A percentile compares a stretch with the other conserved stretches of the same genome.
These are phyloP conservation scores for Suillus hirtellus DNA, from an alignment of 768 basidiomycete genomes.

Conservation along the genomic window DNA sequence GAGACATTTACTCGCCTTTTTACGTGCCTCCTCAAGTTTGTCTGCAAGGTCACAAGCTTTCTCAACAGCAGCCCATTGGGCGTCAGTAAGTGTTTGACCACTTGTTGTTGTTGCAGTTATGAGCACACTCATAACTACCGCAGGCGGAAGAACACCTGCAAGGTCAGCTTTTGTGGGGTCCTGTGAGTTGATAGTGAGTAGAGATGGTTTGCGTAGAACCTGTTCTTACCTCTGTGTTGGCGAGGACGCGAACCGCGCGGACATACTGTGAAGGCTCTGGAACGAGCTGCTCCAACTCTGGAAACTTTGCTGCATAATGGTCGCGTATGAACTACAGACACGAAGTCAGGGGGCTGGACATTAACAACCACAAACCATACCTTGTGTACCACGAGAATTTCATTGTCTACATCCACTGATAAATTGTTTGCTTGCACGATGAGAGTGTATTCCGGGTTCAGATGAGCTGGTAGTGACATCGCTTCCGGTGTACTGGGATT, in stretches of 20 bases:
- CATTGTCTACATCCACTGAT: constrained; percentile 97
- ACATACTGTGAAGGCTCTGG: constrained; percentile 92
- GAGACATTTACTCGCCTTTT: constrained; percentile 54
- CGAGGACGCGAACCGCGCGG: constrained; percentile 84
- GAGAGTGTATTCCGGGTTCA: constrained; percentile 93
- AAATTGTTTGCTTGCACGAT: constrained; percentile 98
- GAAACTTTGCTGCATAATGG: constrained; percentile 93
- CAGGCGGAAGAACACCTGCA: constrained; percentile 76
- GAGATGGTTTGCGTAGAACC: neutral
- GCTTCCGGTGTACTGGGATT: constrained; percentile 79
- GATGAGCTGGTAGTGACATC: constrained; percentile 77
- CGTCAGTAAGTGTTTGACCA: constrained; percentile 68
- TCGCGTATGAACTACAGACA: constrained; percentile 87
- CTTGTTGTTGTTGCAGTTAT: constrained; percentile 92
- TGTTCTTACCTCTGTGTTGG: constrained; percentile 68
- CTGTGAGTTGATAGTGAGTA: constrained; percentile 35
- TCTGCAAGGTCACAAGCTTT: constrained; percentile 89
- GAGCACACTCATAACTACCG: constrained; percentile 93
- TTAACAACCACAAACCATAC: constrained; percentile 36
- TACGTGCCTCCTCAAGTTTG: constrained; percentile 83
- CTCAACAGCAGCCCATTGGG: constrained; percentile 79
- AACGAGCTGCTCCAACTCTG: constrained; percentile 94
- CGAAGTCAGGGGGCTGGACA: constrained; percentile 13
- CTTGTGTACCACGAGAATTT: constrained; percentile 96
- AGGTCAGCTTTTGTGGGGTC: constrained; percentile 88